Conservation (phyloP, 768 basidiomycete species). For the Fomitopsis serialis region DNA sequence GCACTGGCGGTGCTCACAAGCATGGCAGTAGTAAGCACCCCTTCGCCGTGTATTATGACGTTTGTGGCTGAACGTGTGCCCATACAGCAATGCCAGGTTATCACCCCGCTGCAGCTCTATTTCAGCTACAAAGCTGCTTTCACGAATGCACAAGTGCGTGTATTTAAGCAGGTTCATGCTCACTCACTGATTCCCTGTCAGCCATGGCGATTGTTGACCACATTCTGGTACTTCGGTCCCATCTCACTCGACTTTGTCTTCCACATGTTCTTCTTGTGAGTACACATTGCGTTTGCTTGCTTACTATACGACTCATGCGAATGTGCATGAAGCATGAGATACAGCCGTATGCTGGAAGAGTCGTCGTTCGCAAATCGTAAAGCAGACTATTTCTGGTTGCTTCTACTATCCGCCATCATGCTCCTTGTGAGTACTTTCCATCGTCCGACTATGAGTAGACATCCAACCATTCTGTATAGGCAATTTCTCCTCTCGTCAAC, state of each 20-base stretch:
- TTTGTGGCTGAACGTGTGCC: background rate
- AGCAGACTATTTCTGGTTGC: constrained; percentile 95
- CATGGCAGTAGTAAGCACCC: constrained; percentile 72
- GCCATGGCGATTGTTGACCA: constrained; percentile 87
- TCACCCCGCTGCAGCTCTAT: constrained; percentile 89
- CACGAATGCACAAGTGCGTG: constrained; percentile 67
- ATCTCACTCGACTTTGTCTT: constrained; percentile 93
- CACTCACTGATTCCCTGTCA: constrained; percentile 26
- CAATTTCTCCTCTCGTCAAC: constrained; percentile 82
- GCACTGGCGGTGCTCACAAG: constrained; percentile 73
- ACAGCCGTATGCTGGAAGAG: constrained; percentile 95
- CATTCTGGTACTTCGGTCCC: constrained; percentile 94
- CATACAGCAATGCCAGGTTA: constrained; percentile 81
- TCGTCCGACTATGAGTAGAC: too few species aligned
- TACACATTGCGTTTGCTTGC: background rate
- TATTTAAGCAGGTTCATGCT: too few species aligned
- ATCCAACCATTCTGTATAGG: too few species aligned
- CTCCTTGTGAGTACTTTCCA: constrained; percentile 60
- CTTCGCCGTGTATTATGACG: background rate
- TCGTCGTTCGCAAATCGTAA: constrained; percentile 87
- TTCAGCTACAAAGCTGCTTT: constrained; percentile 87
- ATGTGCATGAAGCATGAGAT: constrained; percentile 70
- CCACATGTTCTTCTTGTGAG: constrained; percentile 98
- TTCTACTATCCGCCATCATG: constrained; percentile 78
- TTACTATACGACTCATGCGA: background rate